Base-by-base conservation (phyloP, 805 yeast genomes). In the Metschnikowia shivogae region DNA sequence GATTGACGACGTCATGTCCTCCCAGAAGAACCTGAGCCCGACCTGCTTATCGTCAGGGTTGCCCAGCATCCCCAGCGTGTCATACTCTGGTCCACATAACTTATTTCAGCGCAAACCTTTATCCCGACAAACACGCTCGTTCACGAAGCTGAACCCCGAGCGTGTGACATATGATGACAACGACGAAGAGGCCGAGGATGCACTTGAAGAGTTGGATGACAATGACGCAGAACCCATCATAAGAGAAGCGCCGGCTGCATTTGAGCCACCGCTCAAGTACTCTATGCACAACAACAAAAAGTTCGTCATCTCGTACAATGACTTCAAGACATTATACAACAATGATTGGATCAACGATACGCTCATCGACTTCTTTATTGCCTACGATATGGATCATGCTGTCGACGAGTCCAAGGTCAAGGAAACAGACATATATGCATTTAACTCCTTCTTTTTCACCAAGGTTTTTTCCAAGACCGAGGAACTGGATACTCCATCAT, bases 261-360 rank as follows among this genome's bases (percentile, higher is more conserved):
- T 81, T 28, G 57, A 65, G 5, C 75, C 76, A 2, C 68, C 72
- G 5, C 61, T 86, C 40, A 70, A 68, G 28, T 73, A 77, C 51
- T 65, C 64, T 13, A 82, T 89, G 55, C 60, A 65, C 22, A 84
- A 81, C 53, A 76, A 75, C 5, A 73, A 78, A 34, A 62, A 66
- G 1, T 75, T 86, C 51, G 74, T 76, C 4, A 76, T 92, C 7
- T 73, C 81, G 1, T 76, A 79, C 47, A 73, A 78, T 32, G 99
- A 93, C 59, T 88, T 86, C 61, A 79, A 78, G 49, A 85, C 97
- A 36, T 72, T 92, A 8, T 81, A 82, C 57, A 83, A 84, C 46
- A 82, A 82, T 38, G 87, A 86, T 50, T 92, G 96, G 90, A 78
- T 93, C 39, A 92, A 93, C 65, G 99, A 93, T 58, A 78, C 85